Base-by-base conservation (phyloP, 805 yeast genomes). In the Candida dendrica region DNA sequence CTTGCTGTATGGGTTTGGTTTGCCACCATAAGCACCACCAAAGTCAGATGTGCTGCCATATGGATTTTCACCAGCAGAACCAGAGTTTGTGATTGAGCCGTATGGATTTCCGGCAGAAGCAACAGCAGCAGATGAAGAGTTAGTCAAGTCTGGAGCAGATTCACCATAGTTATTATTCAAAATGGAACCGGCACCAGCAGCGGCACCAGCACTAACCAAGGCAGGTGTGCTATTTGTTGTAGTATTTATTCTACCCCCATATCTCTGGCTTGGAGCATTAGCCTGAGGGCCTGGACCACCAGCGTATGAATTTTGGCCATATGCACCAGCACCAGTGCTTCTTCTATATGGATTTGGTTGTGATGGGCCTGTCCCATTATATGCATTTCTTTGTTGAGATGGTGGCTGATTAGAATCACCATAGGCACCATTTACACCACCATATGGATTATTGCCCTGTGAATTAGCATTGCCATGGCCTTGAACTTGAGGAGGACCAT, bases 371-470 rank as follows among this genome's bases (percentile, higher is more conserved):
- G 38, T 8, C n/a, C 11, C 11, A 18, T 20, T 14, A 18, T 24
- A 20, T 31, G 27, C 14, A 17, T 34, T 33, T 16, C 19, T 22
- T 19, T 41, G 22, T 11, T 32, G 15, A 36, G 40, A 36, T 19
- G 24, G 24, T 22, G 24, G 24, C 8, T 47, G 39, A 30, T 35
- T 39, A 26, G 17, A 15, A 20, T 33, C 27, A 32, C 17, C 24
- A 11, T 16, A 26, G 9, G 18, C 24, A 20, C 22, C 17, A n/a
- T n/a, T n/a, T n/a, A n/a, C n/a, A 33, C 32, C 27, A 22, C 34
- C 46, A 39, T 47, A 46, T 6, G 49, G 45, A 32, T 42, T 38
- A 24, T 38, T 6, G 13, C 38, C 17, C n/a, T 31, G 29, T 14
- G 30, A 20, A 13, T 4, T 19, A 17, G 17, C 19, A 36, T 41